A percentile compares a stretch with the other conserved stretches of the same genome.
phyloP scores from a whole-genome alignment of 2,329 filamentous ascomycete genomes.

The Aspergillus latus region DNA sequence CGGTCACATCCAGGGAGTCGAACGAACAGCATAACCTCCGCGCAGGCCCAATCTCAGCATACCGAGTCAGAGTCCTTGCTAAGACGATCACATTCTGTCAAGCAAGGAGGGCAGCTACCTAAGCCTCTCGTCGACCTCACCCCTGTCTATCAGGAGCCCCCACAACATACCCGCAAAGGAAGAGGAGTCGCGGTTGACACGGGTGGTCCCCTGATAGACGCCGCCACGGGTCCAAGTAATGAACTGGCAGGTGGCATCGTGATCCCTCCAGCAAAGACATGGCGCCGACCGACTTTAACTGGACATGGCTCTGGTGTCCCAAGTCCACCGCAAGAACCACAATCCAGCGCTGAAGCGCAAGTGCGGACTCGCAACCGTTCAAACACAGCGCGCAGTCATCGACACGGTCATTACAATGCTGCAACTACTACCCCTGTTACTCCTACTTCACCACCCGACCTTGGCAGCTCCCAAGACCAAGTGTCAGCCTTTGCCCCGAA shows the following conservation, averaged over 20 bases:
- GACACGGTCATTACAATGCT: slow-evolving; percentile 18
- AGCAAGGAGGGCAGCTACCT: slow-evolving; percentile 37
- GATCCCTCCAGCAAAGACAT: slow-evolving; percentile 42
- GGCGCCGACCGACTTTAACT: slow-evolving; percentile 33
- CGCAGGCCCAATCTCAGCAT: slow-evolving; percentile 12
- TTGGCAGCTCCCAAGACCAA: slow-evolving; percentile 6
- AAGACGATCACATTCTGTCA: slow-evolving; percentile 48
- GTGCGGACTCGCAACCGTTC: slow-evolving; percentile 31
- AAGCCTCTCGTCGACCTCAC: slow-evolving; percentile 70
- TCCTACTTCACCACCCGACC: slow-evolving; percentile 14
- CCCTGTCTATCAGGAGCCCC: slow-evolving; percentile 63
- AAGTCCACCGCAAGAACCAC: slow-evolving; percentile 13
- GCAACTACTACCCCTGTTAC: slow-evolving; percentile 13
- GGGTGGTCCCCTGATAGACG: slow-evolving; percentile 42
- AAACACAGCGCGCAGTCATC: slow-evolving; percentile 35
- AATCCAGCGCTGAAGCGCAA: slow-evolving; percentile 9
- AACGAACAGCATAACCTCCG: slow-evolving; percentile 35
- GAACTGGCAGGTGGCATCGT: slow-evolving; percentile 36
- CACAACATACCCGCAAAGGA: slow-evolving; percentile 42
- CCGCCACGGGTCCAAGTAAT: slow-evolving; percentile 37
- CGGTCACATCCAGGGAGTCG: slow-evolving; percentile 27
- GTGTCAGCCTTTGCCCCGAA: slow-evolving; percentile 33
- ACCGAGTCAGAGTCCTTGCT: slow-evolving; percentile 33
- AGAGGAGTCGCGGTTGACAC: slow-evolving; percentile 46
- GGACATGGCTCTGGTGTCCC: background rate